A percentile compares a stretch with the other conserved stretches of the same genome.
Conservation (phyloP, 1,284 basidiomycete species). For the Clitocybe nebularis region DNA sequence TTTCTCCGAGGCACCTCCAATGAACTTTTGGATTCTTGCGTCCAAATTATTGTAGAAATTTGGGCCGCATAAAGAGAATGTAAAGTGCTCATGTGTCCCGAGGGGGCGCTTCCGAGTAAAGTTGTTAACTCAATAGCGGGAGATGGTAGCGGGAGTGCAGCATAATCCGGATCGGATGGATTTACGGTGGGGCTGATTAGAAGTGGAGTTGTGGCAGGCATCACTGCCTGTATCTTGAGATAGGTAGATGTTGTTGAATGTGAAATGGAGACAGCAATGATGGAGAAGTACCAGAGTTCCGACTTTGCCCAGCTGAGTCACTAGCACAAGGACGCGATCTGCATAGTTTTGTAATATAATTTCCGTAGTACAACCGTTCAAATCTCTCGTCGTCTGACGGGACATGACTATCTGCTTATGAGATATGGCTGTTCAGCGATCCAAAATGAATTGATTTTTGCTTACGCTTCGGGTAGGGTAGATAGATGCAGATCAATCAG, state of each 20-base stretch:
- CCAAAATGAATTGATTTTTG: too few species aligned
- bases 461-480: too few species aligned
- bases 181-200: constrained; percentile 36
- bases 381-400: constrained; percentile 37
- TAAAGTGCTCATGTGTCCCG: constrained; percentile 62
- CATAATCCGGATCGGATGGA: constrained; percentile 29
- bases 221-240: constrained; percentile 74
- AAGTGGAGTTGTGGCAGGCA: constrained; percentile 67
- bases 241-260: neutral
- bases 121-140: constrained; percentile 72
- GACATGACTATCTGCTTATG: constrained; percentile 9
- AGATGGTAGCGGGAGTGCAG: constrained; percentile 61
- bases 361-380: constrained; percentile 66
- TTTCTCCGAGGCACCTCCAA: constrained; percentile 41
- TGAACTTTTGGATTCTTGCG: constrained; percentile 37
- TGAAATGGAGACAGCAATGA: neutral
- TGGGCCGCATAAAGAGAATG: constrained; percentile 84
- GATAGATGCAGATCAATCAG: too few species aligned
- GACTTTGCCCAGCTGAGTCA: constrained; percentile 87
- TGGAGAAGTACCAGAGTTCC: constrained; percentile 66
- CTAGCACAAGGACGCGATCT: constrained; percentile 76
- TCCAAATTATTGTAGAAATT: constrained; percentile 83
- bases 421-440: neutral
- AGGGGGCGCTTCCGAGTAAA: constrained; percentile 70
- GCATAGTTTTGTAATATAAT: constrained; percentile 74